Evolutionary conservation across 2,329 filamentous ascomycete species (phyloP).

Genomic region (Claviceps spartinae): DNA sequence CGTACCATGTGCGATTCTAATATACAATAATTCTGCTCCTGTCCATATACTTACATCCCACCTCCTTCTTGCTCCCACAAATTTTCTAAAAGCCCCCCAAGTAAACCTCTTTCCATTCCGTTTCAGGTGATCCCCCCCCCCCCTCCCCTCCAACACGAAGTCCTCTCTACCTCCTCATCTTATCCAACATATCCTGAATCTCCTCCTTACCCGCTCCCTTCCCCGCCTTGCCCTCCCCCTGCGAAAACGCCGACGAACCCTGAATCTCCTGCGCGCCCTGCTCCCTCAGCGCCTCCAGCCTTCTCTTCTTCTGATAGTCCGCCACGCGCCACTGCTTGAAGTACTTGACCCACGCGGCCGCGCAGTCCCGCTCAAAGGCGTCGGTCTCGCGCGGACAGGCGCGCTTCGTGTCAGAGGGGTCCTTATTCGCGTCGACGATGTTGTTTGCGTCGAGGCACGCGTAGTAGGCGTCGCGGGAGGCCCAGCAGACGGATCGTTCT

Average conservation of each 20-base stretch:
- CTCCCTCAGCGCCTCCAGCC: conserved; percentile 58
- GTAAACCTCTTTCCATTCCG: neutral
- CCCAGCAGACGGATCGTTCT: conserved; percentile 78
- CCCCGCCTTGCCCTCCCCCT: conserved; percentile 17
- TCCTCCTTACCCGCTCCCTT: conserved; percentile 22
- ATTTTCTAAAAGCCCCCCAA: neutral
- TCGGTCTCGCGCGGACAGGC: conserved; percentile 27
- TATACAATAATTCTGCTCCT: neutral
- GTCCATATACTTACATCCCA: neutral
- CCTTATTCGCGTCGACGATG: conserved; percentile 56
- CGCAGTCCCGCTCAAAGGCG: conserved; percentile 74
- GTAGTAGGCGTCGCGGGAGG: conserved; percentile 79
- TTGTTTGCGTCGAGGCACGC: conserved; percentile 67
- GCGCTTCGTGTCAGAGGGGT: conserved; percentile 23
- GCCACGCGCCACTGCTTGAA: conserved; percentile 95
- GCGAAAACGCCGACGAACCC: conserved; percentile 24
- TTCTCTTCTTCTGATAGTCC: conserved; percentile 73
- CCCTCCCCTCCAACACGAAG: neutral
- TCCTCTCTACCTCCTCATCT: conserved; percentile 16
- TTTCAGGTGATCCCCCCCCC: neutral
- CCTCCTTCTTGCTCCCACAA: neutral
- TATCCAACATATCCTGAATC: conserved; percentile 26
- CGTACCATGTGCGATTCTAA: neutral
- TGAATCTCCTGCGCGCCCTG: conserved; percentile 56
- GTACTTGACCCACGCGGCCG: conserved; percentile 89